A percentile compares a stretch with the other conserved stretches of the same genome.
phyloP scores from a whole-genome alignment of 1,284 basidiomycete species.

The Lignosus rhinocerotis region DNA sequence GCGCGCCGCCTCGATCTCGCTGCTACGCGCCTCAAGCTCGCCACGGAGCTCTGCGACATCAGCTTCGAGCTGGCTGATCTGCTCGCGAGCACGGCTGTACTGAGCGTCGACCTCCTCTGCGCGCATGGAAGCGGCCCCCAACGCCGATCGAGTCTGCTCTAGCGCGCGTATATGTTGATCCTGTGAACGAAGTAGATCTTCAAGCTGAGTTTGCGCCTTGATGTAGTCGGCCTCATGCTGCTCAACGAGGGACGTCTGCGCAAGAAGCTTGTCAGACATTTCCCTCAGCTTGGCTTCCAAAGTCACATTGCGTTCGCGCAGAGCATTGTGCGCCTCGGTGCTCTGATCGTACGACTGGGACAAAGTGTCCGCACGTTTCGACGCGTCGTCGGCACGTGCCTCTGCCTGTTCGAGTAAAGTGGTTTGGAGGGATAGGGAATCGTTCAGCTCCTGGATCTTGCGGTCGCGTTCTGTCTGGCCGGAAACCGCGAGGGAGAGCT shows the following conservation, averaged over 20 bases:
- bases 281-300: slow-evolving; percentile 78
- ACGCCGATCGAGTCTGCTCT: slow-evolving; percentile 80
- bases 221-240: slow-evolving; percentile 82
- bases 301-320: slow-evolving; percentile 66
- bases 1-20: slow-evolving; percentile 73
- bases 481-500: slow-evolving; percentile 65
- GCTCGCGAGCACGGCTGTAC: slow-evolving; percentile 68
- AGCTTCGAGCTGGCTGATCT: slow-evolving; percentile 67
- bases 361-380: slow-evolving; percentile 80
- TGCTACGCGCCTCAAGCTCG: slow-evolving; percentile 73
- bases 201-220: slow-evolving; percentile 65
- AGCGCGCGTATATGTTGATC: slow-evolving; percentile 87
- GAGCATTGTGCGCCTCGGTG: slow-evolving; percentile 67
- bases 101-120: slow-evolving; percentile 81
- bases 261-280: slow-evolving; percentile 74
- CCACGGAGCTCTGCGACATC: slow-evolving; percentile 77
- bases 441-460: slow-evolving; percentile 72
- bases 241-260: slow-evolving; percentile 74
- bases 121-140: slow-evolving; percentile 77
- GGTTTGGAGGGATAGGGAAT: slow-evolving; percentile 74
- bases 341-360: slow-evolving; percentile 78
- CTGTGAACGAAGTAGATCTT: slow-evolving; percentile 66
- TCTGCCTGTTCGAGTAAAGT: slow-evolving; percentile 81
- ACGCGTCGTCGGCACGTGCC: slow-evolving; percentile 78
- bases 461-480: slow-evolving; percentile 72